phyloP scores from a whole-genome alignment of 2,329 filamentous ascomycete genomes.

The Colletotrichum costaricense region DNA sequence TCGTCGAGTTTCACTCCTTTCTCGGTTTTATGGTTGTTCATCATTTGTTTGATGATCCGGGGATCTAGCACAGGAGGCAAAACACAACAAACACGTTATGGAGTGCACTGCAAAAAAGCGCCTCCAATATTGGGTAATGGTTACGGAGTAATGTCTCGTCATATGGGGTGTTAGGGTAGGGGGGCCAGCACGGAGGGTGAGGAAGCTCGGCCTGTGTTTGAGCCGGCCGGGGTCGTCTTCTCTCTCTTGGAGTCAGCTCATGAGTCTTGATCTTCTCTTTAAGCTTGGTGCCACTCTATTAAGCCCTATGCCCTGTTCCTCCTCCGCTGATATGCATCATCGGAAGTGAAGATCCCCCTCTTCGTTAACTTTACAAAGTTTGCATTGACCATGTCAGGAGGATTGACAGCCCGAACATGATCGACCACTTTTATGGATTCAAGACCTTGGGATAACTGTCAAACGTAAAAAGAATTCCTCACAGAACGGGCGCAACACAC shows the following conservation, averaged over 20 bases:
- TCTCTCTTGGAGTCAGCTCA: not conserved
- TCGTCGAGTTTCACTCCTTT: conserved; percentile 19
- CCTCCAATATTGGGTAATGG: too few relatives aligned
- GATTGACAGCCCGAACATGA: not conserved
- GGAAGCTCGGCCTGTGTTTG: not conserved
- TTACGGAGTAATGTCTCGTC: too few relatives aligned
- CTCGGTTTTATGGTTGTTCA: conserved; percentile 19
- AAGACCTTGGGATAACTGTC: not conserved
- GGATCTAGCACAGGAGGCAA: conserved; percentile 33
- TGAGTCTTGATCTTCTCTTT: not conserved
- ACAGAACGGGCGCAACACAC: not conserved
- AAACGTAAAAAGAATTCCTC: not conserved
- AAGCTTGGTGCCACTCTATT: not conserved
- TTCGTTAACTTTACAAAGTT: not conserved
- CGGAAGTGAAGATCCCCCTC: not conserved
- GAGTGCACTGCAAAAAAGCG: too few relatives aligned
- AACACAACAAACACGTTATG: conserved; percentile 12
- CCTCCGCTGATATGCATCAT: not conserved
- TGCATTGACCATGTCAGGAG: not conserved
- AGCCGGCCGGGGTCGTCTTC: not conserved
- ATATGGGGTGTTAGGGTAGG: too few relatives aligned
- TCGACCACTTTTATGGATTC: not conserved
- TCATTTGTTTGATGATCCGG: conserved; percentile 36
- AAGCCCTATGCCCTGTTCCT: not conserved
- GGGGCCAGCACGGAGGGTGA: not conserved